phyloP scores from a whole-genome alignment of 1,139 yeast genomes.

The Geotrichum macrosporum region DNA sequence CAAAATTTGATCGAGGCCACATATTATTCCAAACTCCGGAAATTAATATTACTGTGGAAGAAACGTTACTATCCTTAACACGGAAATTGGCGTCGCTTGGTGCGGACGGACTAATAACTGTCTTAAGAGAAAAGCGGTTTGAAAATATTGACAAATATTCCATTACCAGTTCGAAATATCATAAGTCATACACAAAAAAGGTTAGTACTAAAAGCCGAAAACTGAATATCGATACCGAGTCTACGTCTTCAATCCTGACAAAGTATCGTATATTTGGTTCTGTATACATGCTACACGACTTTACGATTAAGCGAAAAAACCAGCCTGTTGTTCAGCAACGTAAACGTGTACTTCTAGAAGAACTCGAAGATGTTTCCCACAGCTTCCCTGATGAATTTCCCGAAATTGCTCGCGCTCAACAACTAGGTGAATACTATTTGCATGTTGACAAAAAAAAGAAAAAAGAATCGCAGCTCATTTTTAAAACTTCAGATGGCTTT shows the following conservation, averaged over 20 bases:
- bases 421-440: constrained; percentile 16
- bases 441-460: constrained; percentile 6
- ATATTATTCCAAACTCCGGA: constrained; percentile 41
- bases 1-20: constrained; percentile 75
- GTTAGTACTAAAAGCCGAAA: constrained; percentile 43
- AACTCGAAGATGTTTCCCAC: constrained; percentile 11
- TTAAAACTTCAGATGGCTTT: constrained; percentile 22
- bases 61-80: constrained; percentile 45
- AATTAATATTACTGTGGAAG: constrained; percentile 37
- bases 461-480: constrained; percentile 13
- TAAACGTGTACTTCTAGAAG: constrained; percentile 17
- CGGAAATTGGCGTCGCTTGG: constrained; percentile 55
- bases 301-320: constrained; percentile 22
- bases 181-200: constrained; percentile 56
- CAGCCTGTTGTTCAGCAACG: constrained; percentile 7
- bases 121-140: constrained; percentile 42
- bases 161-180: constrained; percentile 28
- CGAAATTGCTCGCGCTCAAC: not conserved
- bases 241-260: constrained; percentile 44
- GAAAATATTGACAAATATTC: constrained; percentile 19
- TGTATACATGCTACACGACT: constrained; percentile 48
- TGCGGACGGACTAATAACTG: constrained; percentile 51
- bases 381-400: constrained; percentile 4
- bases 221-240: constrained; percentile 45
- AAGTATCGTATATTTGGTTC: constrained; percentile 57